Percentiles rank a stretch among this genome's conserved stretches.
Evolutionary conservation across 2,329 filamentous ascomycete species (phyloP).

Genomic region (Fusarium beomiforme): DNA sequence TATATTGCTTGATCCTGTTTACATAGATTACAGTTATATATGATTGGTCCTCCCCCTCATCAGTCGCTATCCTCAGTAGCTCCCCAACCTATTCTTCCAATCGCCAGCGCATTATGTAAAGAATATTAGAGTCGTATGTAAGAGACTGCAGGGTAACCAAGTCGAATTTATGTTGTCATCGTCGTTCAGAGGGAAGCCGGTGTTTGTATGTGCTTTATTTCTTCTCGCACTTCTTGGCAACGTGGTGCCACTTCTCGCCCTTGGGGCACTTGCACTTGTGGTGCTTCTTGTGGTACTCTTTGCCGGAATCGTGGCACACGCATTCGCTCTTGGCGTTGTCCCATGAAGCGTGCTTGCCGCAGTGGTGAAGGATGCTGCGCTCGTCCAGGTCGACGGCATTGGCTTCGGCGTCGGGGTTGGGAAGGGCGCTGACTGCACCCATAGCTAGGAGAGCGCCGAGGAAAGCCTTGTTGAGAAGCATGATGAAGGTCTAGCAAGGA

Average conservation of each 20-base stretch:
- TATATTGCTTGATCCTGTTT: background rate
- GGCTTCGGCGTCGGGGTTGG: slow-evolving; percentile 9
- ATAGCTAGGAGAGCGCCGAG: slow-evolving; percentile 13
- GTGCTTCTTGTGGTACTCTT: slow-evolving; percentile 9
- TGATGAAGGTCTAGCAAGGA: background rate
- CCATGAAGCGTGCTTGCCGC: slow-evolving; percentile 13
- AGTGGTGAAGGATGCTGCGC: slow-evolving; percentile 21
- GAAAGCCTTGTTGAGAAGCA: slow-evolving; percentile 20
- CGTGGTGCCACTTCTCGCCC: slow-evolving; percentile 25
- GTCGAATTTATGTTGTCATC: too few species aligned
- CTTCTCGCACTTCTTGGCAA: slow-evolving; percentile 22
- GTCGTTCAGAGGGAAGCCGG: background rate
- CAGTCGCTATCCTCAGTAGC: too few species aligned
- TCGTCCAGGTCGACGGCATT: background rate
- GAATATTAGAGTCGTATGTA: too few species aligned
- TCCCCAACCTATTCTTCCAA: too few species aligned
- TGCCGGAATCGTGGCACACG: slow-evolving; percentile 18
- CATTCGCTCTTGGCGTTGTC: slow-evolving; percentile 1
- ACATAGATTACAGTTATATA: too few species aligned
- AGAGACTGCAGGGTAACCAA: background rate
- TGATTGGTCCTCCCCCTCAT: too few species aligned
- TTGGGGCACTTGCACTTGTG: slow-evolving; percentile 25
- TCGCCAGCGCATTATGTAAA: too few species aligned
- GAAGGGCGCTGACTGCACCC: slow-evolving; percentile 10
- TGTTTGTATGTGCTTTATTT: background rate